A percentile compares a stretch with the other conserved stretches of the same genome.
phyloP scores from a whole-genome alignment of 768 basidiomycete genomes.

The Neoboletus brunneissimus region DNA sequence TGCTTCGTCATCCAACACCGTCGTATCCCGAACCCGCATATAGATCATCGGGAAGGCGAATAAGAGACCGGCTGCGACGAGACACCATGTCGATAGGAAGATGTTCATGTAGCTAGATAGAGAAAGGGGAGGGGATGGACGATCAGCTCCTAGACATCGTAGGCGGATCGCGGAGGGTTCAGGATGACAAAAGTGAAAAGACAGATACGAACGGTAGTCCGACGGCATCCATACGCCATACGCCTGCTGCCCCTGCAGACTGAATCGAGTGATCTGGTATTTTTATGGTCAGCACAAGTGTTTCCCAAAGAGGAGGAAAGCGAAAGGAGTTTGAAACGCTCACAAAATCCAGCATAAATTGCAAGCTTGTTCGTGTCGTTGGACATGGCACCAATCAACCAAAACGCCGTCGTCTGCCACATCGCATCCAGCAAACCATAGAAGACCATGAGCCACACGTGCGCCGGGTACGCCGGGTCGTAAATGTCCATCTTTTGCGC shows the following conservation, averaged over 20 bases:
- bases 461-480: constrained; percentile 19
- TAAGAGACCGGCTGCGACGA: constrained; percentile 60
- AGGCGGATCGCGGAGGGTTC: neutral
- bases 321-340: constrained; percentile 46
- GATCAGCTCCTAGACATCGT: neutral
- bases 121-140: neutral
- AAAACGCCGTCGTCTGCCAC: constrained; percentile 80
- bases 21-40: constrained; percentile 58
- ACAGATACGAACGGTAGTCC: constrained; percentile 51
- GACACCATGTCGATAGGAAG: constrained; percentile 67
- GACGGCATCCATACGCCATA: constrained; percentile 70
- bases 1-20: constrained; percentile 52
- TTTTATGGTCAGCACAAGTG: neutral
- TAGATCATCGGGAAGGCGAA: constrained; percentile 73
- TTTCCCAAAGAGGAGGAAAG: neutral
- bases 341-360: constrained; percentile 76
- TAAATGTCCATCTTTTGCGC: constrained; percentile 55
- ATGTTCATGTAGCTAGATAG: constrained; percentile 56
- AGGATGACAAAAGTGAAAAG: neutral
- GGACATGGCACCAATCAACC: constrained; percentile 82
- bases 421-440: constrained; percentile 73
- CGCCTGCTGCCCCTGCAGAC: constrained; percentile 67
- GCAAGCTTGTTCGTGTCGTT: constrained; percentile 77
- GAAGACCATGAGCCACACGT: constrained; percentile 60
- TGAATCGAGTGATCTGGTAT: constrained; percentile 66